Percentiles rank a stretch among this genome's conserved stretches.
Conservation (phyloP, 179 eudicot species). For the Vitellaria paradoxa region DNA sequence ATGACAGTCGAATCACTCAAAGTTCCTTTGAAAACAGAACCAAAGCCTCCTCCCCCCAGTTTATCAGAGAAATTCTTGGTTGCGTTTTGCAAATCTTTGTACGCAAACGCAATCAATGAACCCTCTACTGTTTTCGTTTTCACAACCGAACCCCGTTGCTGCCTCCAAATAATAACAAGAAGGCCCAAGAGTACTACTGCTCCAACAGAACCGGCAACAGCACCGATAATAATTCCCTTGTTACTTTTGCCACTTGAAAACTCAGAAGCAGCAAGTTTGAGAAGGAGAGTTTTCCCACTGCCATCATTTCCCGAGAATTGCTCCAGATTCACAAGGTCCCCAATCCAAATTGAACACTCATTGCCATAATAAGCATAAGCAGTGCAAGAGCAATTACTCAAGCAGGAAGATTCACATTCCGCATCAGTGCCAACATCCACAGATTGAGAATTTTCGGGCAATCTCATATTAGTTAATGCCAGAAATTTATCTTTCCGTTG, state of each 20-base stretch:
- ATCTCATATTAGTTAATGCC: slow-evolving; percentile 17
- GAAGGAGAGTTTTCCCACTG: slow-evolving; percentile 23
- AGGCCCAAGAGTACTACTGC: slow-evolving; percentile 23
- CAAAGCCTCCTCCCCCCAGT: slow-evolving; percentile 65
- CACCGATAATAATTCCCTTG: slow-evolving; percentile 18
- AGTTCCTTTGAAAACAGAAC: slow-evolving; percentile 60
- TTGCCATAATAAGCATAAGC: slow-evolving; percentile 24
- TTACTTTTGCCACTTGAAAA: slow-evolving; percentile 16
- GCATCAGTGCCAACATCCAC: slow-evolving; percentile 11
- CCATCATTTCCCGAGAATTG: slow-evolving; percentile 18
- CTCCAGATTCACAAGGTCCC: slow-evolving; percentile 15
- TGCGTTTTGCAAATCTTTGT: slow-evolving; percentile 39
- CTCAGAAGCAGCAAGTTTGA: slow-evolving; percentile 31
- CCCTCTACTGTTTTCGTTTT: slow-evolving; percentile 33
- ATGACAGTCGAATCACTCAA: slow-evolving; percentile 45
- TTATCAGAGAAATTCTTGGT: slow-evolving; percentile 60
- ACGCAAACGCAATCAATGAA: slow-evolving; percentile 41
- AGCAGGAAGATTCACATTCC: slow-evolving; percentile 29
- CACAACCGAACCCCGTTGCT: slow-evolving; percentile 14
- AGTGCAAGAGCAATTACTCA: slow-evolving; percentile 31
- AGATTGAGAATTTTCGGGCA: slow-evolving; percentile 31
- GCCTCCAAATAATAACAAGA: slow-evolving; percentile 21
- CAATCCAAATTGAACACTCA: slow-evolving; percentile 25
- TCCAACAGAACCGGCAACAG: slow-evolving; percentile 25
- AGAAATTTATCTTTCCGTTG: slow-evolving; percentile 36